Conservation (phyloP, 257 asterid species). For the Plantago ovata region DNA sequence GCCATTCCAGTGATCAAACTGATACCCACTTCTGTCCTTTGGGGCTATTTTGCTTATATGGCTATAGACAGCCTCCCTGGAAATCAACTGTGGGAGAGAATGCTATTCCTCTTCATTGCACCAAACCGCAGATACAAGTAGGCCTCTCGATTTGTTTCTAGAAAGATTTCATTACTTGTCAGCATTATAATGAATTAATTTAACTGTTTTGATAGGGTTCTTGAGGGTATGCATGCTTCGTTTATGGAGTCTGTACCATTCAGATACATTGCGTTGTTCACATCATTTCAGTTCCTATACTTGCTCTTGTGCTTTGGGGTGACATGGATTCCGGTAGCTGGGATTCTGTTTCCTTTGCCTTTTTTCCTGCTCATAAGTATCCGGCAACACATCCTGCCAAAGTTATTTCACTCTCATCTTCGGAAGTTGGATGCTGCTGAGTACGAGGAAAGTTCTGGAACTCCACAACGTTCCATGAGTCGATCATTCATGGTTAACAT, state of each 20-base stretch:
- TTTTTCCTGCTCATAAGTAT: conserved; percentile 49
- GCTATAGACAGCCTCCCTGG: conserved; percentile 69
- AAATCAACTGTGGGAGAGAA: conserved; percentile 61
- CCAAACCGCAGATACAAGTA: conserved; percentile 54
- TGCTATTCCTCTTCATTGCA: conserved; percentile 39
- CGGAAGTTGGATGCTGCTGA: conserved; percentile 62
- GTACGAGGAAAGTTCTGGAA: conserved; percentile 46
- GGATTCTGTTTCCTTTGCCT: conserved; percentile 58
- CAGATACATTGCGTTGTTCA: conserved; percentile 41
- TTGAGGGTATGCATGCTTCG: conserved; percentile 48
- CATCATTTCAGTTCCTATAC: conserved; percentile 41
- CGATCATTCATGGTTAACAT: conserved; percentile 33
- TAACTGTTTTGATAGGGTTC: conserved; percentile 33
- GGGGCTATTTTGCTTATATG: conserved; percentile 72
- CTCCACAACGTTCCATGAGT: conserved; percentile 38
- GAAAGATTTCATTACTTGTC: not conserved
- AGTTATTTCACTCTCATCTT: conserved; percentile 31
- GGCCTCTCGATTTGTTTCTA: not conserved
- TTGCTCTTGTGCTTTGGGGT: conserved; percentile 47
- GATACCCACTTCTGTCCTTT: conserved; percentile 58
- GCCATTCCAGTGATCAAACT: conserved; percentile 48
- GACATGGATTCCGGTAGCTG: conserved; percentile 67
- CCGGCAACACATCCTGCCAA: conserved; percentile 54
- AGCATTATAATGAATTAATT: too few relatives aligned
- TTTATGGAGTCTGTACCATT: conserved; percentile 56